phyloP scores from a whole-genome alignment of 2,329 filamentous ascomycete genomes.

The Pseudogymnoascus sp. region DNA sequence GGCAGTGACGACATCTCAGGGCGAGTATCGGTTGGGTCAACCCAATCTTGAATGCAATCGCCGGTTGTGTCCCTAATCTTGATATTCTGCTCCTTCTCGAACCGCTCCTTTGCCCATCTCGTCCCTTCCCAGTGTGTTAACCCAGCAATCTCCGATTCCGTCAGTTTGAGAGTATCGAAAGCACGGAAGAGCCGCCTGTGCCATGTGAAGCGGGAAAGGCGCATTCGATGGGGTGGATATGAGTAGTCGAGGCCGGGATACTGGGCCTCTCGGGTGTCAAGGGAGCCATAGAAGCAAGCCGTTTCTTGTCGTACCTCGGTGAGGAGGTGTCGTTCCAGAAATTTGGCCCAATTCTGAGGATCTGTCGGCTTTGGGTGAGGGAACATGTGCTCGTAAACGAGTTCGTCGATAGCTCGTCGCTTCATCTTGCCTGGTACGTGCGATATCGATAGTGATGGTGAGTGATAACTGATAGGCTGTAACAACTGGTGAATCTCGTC shows the following conservation, averaged over 20 bases:
- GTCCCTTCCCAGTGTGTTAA: constrained; percentile 81
- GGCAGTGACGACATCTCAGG: constrained; percentile 17
- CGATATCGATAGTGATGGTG: neutral
- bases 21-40: constrained; percentile 38
- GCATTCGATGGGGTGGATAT: constrained; percentile 64
- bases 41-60: constrained; percentile 60
- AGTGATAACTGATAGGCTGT: neutral
- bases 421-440: constrained; percentile 50
- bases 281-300: constrained; percentile 65
- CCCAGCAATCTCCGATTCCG: constrained; percentile 60
- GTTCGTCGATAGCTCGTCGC: constrained; percentile 61
- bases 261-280: constrained; percentile 73
- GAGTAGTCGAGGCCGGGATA: constrained; percentile 78
- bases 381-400: constrained; percentile 70
- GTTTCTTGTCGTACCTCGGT: constrained; percentile 72
- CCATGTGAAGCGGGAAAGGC: constrained; percentile 71
- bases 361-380: constrained; percentile 61
- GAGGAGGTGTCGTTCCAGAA: constrained; percentile 66
- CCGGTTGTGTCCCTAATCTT: constrained; percentile 65
- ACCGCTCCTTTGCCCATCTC: constrained; percentile 75
- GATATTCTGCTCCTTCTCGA: constrained; percentile 67
- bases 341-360: constrained; percentile 63
- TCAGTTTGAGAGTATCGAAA: constrained; percentile 65
- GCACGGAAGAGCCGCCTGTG: constrained; percentile 70
- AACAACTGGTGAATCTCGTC: neutral